Evolutionary conservation across 176 grass and related monocot species (phyloP), one percentile per base, ranked within the genome.

Genomic region (Avena insularis): DNA sequence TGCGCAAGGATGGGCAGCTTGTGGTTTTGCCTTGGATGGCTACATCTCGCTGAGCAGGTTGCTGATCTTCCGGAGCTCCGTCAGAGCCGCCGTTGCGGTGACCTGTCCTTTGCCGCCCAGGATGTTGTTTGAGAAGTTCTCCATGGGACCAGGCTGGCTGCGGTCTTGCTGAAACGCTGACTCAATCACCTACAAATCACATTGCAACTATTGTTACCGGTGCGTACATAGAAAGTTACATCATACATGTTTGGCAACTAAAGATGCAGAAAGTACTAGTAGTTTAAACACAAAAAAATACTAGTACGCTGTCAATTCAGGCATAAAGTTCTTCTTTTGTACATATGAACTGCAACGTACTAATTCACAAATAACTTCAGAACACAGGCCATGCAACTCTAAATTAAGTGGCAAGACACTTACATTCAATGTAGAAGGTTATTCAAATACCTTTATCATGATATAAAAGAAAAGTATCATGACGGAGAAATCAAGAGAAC

Each of bases 21-120:
- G 65, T 2, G n/a, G 47, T 13, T 58, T 14, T 6, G 3, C 29
- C 72, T 25, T 72, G 29, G 23, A 47, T 6, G 29, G 15, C 71
- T 69, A 93, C 96, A 98, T 98, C 88, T 98, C 91, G 6, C 88
- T 84, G 4, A 98, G 87, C 71, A 98, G 53, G 78, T 89, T 95
- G 90, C 95, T 95, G 64, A 98, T 98, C 84, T 95, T 93, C 59
- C 95, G 95, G 51, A 98, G 93, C 88, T 98, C 95, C 13, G 91
- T 98, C 48, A 98, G 78, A 35, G 95, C 95, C 0, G 91, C 90
- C 71, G 93, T 91, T 10, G 90, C 95, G 0, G 91, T 93, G 21
- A 79, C 90, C 83, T 98, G 95, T 10, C 95, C 95, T 93, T 95
- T 98, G 13, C 93, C 93, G 54, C 92, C 90, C 1, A 95, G 83